Base-by-base conservation (phyloP, 306 rosid genomes). In the Dalbergia oliveri region DNA sequence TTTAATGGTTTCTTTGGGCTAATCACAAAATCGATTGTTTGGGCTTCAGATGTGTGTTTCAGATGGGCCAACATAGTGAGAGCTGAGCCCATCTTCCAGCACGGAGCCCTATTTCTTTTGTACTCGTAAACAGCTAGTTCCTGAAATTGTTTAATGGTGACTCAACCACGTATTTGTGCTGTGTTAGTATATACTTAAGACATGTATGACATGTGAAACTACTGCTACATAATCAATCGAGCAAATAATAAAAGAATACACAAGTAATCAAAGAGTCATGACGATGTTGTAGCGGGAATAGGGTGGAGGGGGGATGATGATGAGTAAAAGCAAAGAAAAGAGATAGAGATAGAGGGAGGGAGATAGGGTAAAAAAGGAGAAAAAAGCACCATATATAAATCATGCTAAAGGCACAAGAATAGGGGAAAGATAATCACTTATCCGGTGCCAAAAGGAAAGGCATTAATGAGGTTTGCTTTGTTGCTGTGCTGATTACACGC, bases 321-420 rank as follows among this genome's bases (percentile, higher is more conserved):
- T 73, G 78, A 73, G 78, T 73, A 73, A 39, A 72, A 37, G 77
- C 77, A 58, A 73, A 73, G 68, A 43, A 58, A 57, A 73, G 66
- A 11, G 14, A 18, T 1, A 56, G 61, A 51, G 58, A 26, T 26
- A 51, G 18, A 51, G 19, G 18, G 5, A 51, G 16, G 4, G 8
- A 11, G 15, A 26, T 1, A 21, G 37, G 9, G 12, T 1, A 9
- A 2, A 11, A 26, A 61, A 61, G 9, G 8, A 26, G 16, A 23
- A 13, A 1, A 33, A 62, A 15, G 13, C 13, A n/a, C 39, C 15
- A 6, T 11, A 50, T 26, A 26, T 69, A 26, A 49, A 69, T 23
- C 39, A n/a, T 71, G 13, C 51, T 49, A 45, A 15, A 50, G 15
- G 9, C n/a, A 13, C 31, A 50, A 49, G 75, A 45, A 43, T 39